A percentile compares a stretch with the other conserved stretches of the same genome.
Evolutionary conservation across 805 yeast genomes (phyloP).

Genomic region (Starmerella davenportii): DNA sequence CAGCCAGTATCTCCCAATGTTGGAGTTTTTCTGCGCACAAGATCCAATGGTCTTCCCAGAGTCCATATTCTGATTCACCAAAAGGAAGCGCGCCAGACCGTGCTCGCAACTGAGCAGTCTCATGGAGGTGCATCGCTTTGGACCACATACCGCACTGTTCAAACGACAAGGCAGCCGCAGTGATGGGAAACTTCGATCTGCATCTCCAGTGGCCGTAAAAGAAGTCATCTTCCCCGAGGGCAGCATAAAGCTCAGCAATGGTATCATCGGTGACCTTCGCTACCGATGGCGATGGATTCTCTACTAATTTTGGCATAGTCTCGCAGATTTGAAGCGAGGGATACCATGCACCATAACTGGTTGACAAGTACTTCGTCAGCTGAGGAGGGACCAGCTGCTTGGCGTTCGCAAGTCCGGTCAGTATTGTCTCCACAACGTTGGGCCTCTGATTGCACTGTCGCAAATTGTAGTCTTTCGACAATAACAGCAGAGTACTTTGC

Average conservation of each 20-base stretch:
- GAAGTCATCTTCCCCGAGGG: slow-evolving; percentile 86
- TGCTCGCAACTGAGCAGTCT: slow-evolving; percentile 91
- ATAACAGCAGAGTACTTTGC: slow-evolving; percentile 55
- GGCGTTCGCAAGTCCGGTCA: slow-evolving; percentile 59
- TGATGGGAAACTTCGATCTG: slow-evolving; percentile 83
- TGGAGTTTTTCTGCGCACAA: slow-evolving; percentile 90
- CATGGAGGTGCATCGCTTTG: slow-evolving; percentile 82
- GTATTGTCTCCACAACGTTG: slow-evolving; percentile 65
- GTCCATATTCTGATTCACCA: slow-evolving; percentile 81
- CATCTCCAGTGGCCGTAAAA: slow-evolving; percentile 96
- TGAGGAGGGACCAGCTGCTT: slow-evolving; percentile 77
- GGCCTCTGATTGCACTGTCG: slow-evolving; percentile 75
- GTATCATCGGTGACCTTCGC: slow-evolving; percentile 82
- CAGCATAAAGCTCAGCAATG: slow-evolving; percentile 69
- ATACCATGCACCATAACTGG: slow-evolving; percentile 80
- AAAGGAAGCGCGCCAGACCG: slow-evolving; percentile 88
- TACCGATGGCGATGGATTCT: slow-evolving; percentile 52
- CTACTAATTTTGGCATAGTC: slow-evolving; percentile 39
- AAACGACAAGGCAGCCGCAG: slow-evolving; percentile 78
- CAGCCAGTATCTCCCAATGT: slow-evolving; percentile 95
- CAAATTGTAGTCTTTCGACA: slow-evolving; percentile 84
- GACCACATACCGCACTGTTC: slow-evolving; percentile 95
- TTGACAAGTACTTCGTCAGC: slow-evolving; percentile 70
- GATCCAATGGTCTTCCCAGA: slow-evolving; percentile 99
- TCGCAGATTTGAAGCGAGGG: slow-evolving; percentile 75